Conservation (phyloP, 2,329 filamentous ascomycete species). For the Rutstroemia sp. region DNA sequence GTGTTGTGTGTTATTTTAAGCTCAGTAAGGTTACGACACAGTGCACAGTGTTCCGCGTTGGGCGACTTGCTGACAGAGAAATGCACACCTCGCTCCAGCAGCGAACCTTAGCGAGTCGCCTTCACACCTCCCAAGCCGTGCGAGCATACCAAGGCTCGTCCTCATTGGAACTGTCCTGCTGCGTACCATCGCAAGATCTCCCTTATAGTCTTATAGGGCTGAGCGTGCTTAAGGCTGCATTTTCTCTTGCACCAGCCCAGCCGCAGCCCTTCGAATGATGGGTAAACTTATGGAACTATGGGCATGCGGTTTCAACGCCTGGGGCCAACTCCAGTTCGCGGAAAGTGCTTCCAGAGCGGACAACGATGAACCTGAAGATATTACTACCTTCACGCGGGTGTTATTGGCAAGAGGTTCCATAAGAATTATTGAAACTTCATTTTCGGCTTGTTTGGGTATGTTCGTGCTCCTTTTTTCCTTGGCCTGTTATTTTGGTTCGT, state of each 20-base stretch:
- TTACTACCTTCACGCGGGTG: constrained; percentile 37
- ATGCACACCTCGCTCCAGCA: no score
- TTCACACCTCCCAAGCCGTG: neutral
- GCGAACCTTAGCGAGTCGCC: no score
- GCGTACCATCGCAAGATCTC: neutral
- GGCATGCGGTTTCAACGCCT: constrained; percentile 51
- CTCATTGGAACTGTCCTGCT: neutral
- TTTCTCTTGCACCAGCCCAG: no score
- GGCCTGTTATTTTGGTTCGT: neutral
- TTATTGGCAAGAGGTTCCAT: constrained; percentile 32
- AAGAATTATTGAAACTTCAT: constrained; percentile 29
- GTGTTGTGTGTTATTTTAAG: no score
- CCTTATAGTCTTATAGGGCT: neutral
- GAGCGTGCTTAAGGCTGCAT: neutral
- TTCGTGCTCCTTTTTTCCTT: neutral
- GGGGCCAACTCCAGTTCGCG: constrained; percentile 43
- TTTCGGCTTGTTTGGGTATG: constrained; percentile 30
- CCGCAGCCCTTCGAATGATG: neutral
- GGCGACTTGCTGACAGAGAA: no score
- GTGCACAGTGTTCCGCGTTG: no score
- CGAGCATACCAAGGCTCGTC: neutral
- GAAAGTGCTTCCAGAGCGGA: neutral
- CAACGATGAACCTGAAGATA: constrained; percentile 37
- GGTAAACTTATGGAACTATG: constrained; percentile 44
- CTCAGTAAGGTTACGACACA: no score